Evolutionary conservation across 2,329 filamentous ascomycete genomes (phyloP), one percentile per base, ranked within the genome.

Genomic region (Epichloe sibirici): DNA sequence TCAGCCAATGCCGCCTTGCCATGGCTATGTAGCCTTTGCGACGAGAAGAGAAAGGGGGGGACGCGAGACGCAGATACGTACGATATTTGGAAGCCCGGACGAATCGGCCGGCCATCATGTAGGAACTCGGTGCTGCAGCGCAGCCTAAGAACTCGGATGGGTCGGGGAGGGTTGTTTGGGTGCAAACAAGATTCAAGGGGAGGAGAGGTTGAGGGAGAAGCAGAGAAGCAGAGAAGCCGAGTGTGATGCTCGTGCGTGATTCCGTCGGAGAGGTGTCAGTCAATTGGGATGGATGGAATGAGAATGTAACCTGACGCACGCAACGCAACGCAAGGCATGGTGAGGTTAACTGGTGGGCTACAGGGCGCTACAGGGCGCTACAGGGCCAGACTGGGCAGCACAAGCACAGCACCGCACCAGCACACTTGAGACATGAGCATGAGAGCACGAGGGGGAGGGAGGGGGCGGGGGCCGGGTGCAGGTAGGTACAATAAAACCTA

Each of bases 61-160:
- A 9, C 28, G 28, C 15, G n/a, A 37, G 5, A 15, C 28, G 37
- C 13, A 12, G 6, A 8, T 6, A 25, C 79, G 65, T 74, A 84
- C 81, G 80, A 71, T 82, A 84, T 66, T 84, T 84, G 68, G 81
- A 84, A 69, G 79, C 76, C 70, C 81, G 76, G 68, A 83, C 81
- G 67, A 84, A 84, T 66, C 81, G 79, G 67, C 78, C 77, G 66
- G 79, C 71, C 79, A 82, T 82, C 67, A 61, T 64, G 60, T 55
- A 54, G 57, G 43, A 51, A 51, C 54, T 49, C 45, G 56, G 48
- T 57, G 51, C 51, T 39, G 54, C 52, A 44, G 53, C 48, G 46
- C 50, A 56, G 52, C 53, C 44, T 37, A 25, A 38, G 21, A 9
- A 17, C 28, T 46, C 31, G 21, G 34, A 43, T n/a, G 13, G 28